phyloP scores from a whole-genome alignment of 2,329 filamentous ascomycete species.

The Lachnellula suecica region DNA sequence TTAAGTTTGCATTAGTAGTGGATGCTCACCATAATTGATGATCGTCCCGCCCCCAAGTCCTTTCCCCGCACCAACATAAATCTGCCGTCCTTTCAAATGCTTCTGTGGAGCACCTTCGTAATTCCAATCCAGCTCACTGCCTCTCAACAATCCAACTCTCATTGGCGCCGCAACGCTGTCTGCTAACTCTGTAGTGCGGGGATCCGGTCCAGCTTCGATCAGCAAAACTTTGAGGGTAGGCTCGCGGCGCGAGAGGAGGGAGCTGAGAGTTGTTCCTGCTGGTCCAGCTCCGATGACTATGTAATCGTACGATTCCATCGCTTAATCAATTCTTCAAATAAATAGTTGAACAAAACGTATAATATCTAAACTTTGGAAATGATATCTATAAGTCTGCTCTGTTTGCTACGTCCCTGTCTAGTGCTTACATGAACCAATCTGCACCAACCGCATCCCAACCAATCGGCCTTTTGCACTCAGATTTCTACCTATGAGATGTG shows the following conservation, averaged over 20 bases:
- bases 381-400: no score
- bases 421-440: no score
- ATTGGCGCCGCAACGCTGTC: not conserved
- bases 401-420: no score
- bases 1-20: no score
- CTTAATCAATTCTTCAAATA: no score
- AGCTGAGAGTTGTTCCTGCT: constrained; percentile 13
- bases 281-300: constrained; percentile 2
- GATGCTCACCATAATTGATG: constrained; percentile 33
- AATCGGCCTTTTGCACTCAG: no score
- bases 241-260: not conserved
- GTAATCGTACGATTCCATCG: no score
- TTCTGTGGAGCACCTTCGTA: constrained; percentile 35
- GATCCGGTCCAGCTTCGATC: constrained; percentile 4
- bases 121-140: constrained; percentile 31
- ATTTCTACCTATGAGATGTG: no score
- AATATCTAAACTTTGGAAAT: no score
- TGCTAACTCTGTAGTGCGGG: not conserved
- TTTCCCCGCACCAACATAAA: constrained; percentile 35
- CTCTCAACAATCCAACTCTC: not conserved
- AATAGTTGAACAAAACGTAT: no score
- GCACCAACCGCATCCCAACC: no score
- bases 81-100: constrained; percentile 23
- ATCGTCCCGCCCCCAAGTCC: constrained; percentile 40
- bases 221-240: not conserved